These are phyloP conservation scores for Sambucus nigra DNA, from an alignment of 129 eudicot genomes.

Conservation along the genomic window DNA sequence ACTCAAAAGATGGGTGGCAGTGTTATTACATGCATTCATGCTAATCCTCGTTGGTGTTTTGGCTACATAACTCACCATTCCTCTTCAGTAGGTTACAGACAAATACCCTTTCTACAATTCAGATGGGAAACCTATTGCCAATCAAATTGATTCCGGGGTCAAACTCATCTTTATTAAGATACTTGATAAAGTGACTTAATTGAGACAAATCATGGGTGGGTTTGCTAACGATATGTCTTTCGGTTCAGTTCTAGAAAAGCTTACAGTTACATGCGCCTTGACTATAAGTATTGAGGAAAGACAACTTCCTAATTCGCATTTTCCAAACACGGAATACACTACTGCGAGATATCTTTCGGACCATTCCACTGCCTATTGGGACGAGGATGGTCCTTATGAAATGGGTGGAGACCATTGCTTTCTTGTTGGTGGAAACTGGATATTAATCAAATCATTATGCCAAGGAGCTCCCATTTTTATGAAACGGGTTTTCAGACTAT, in stretches of 20 bases:
- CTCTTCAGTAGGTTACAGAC: constrained; percentile 87
- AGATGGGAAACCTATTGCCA: constrained; percentile 47
- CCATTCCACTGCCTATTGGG: constrained; percentile 95
- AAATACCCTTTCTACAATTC: constrained; percentile 80
- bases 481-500: constrained; percentile 54
- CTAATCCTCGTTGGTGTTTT: constrained; percentile 93
- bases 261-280: constrained; percentile 49
- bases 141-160: constrained; percentile 50
- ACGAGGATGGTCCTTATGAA: constrained; percentile 95
- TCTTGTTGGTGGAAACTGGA: constrained; percentile 92
- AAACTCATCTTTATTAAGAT: constrained; percentile 71
- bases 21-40: constrained; percentile 90
- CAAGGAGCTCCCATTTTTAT: constrained; percentile 68
- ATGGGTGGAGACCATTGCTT: constrained; percentile 99
- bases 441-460: constrained; percentile 62
- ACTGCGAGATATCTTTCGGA: constrained; percentile 83
- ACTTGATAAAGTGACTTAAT: constrained; percentile 70
- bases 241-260: constrained; percentile 74
- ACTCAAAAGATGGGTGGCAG: constrained; percentile 95
- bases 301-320: constrained; percentile 86
- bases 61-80: constrained; percentile 79
- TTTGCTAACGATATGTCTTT: constrained; percentile 58
- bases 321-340: constrained; percentile 85
- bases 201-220: constrained; percentile 63
- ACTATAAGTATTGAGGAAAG: constrained; percentile 59